These are phyloP conservation scores for Bruguiera gymnorhiza DNA, from an alignment of 345 rosid genomes.

Conservation along the genomic window DNA sequence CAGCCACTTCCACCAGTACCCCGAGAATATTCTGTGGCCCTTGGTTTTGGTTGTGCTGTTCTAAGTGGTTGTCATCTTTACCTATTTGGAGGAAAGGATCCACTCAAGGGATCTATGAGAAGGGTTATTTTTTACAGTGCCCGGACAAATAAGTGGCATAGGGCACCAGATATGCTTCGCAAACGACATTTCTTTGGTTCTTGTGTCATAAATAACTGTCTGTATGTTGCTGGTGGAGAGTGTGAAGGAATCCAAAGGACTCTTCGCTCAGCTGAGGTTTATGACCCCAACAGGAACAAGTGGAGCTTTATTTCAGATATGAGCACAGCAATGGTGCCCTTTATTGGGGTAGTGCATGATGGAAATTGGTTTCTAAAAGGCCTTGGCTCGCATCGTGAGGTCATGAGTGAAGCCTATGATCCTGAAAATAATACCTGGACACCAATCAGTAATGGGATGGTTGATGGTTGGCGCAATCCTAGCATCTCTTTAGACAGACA, in stretches of 20 bases:
- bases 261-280: slow-evolving; percentile 89
- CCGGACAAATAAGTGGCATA: slow-evolving; percentile 91
- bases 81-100: slow-evolving; percentile 95
- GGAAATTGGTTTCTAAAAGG: slow-evolving; percentile 95
- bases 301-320: slow-evolving; percentile 93
- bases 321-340: slow-evolving; percentile 98
- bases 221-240: slow-evolving; percentile 98
- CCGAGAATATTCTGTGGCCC: slow-evolving; percentile 78
- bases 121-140: slow-evolving; percentile 85
- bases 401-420: slow-evolving; percentile 84
- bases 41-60: slow-evolving; percentile 97
- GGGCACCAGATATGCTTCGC: slow-evolving; percentile 95
- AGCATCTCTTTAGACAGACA: slow-evolving; percentile 67
- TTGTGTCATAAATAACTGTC: slow-evolving; percentile 88
- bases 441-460: slow-evolving; percentile 75
- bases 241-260: slow-evolving; percentile 93
- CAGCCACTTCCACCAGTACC: slow-evolving; percentile 99
- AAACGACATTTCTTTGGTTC: slow-evolving; percentile 93
- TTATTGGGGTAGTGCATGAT: slow-evolving; percentile 79
- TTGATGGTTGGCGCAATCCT: slow-evolving; percentile 90
- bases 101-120: slow-evolving; percentile 82
- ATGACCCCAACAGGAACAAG: slow-evolving; percentile 77
- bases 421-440: slow-evolving; percentile 77
- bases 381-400: slow-evolving; percentile 76
- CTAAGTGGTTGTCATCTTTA: slow-evolving; percentile 87